phyloP scores from a whole-genome alignment of 2,329 filamentous ascomycete species.

The Cordyceps tenuipes region DNA sequence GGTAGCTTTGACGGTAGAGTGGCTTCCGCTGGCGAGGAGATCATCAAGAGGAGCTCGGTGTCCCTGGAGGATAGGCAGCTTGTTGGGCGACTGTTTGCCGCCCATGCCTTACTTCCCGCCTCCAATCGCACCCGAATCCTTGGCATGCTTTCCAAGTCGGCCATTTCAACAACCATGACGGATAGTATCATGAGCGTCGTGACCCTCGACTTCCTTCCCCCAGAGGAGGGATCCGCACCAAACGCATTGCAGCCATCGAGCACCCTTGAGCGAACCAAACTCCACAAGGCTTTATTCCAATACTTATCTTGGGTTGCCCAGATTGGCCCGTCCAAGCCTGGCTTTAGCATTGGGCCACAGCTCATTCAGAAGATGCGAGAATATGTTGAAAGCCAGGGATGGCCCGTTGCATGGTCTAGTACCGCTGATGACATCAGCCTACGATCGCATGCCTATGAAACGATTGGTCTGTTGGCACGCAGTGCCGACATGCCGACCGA shows the following conservation, averaged over 20 bases:
- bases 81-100: slow-evolving; percentile 57
- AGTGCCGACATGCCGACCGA: slow-evolving; percentile 49
- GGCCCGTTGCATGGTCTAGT: slow-evolving; percentile 59
- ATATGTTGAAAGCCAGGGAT: slow-evolving; percentile 74
- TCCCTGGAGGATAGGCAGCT: slow-evolving; percentile 62
- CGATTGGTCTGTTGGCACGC: slow-evolving; percentile 72
- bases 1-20: slow-evolving; percentile 75
- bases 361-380: slow-evolving; percentile 61
- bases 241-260: slow-evolving; percentile 31
- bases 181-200: slow-evolving; percentile 62
- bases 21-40: slow-evolving; percentile 77
- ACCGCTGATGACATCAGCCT: slow-evolving; percentile 56
- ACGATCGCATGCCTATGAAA: slow-evolving; percentile 79
- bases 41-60: slow-evolving; percentile 70
- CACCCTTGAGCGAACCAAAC: slow-evolving; percentile 67
- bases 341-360: slow-evolving; percentile 58
- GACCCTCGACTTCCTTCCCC: slow-evolving; percentile 50
- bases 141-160: slow-evolving; percentile 66
- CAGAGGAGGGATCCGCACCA: slow-evolving; percentile 6
- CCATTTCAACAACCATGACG: slow-evolving; percentile 60
- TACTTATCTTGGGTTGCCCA: slow-evolving; percentile 83
- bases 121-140: slow-evolving; percentile 73
- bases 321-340: slow-evolving; percentile 50
- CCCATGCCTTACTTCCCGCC: slow-evolving; percentile 66
- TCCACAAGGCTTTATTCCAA: slow-evolving; percentile 74